A percentile compares a stretch with the other conserved stretches of the same genome.
These are phyloP conservation scores for Cercospora nicotianae DNA, from an alignment of 2,329 filamentous ascomycete species.

Conservation along the genomic window DNA sequence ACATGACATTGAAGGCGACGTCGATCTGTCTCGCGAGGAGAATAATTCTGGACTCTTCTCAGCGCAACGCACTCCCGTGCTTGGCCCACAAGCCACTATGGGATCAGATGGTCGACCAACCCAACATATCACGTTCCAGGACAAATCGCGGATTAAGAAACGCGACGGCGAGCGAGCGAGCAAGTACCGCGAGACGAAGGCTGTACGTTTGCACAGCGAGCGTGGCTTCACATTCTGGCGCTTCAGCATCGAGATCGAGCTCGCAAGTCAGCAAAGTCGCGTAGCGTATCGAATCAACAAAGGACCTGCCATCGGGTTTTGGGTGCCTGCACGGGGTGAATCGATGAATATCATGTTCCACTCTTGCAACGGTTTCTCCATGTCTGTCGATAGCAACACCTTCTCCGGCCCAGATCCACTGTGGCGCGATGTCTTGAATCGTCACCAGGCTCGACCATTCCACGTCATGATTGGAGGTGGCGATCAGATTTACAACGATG, in stretches of 20 bases:
- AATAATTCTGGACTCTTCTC: conserved; percentile 83
- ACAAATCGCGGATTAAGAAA: conserved; percentile 50
- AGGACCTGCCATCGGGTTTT: conserved; percentile 85
- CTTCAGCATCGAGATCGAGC: conserved; percentile 91
- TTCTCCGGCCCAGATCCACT: conserved; percentile 92
- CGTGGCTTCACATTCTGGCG: conserved; percentile 93
- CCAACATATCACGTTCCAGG: conserved; percentile 42
- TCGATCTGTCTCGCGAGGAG: conserved; percentile 77
- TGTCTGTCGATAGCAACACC: conserved; percentile 71
- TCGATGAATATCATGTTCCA: conserved; percentile 99
- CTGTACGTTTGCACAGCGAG: conserved; percentile 79
- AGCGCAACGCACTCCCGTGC: conserved; percentile 38
- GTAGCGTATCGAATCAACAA: conserved; percentile 95
- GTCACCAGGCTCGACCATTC: conserved; percentile 86
- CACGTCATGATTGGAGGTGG: conserved; percentile 98
- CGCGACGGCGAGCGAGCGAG: conserved; percentile 78
- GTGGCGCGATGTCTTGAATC: conserved; percentile 94
- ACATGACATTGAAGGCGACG: conserved; percentile 76
- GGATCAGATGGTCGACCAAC: conserved; percentile 29
- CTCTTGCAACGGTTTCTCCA: conserved; percentile 93
- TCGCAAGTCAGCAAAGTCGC: conserved; percentile 73
- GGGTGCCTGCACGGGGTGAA: conserved; percentile 81
- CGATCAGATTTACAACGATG: conserved; percentile 95
- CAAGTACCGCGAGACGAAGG: conserved; percentile 67
- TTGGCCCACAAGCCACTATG: conserved; percentile 31